phyloP scores from a whole-genome alignment of 805 yeast genomes.

The Yamadazyma laniorum region DNA sequence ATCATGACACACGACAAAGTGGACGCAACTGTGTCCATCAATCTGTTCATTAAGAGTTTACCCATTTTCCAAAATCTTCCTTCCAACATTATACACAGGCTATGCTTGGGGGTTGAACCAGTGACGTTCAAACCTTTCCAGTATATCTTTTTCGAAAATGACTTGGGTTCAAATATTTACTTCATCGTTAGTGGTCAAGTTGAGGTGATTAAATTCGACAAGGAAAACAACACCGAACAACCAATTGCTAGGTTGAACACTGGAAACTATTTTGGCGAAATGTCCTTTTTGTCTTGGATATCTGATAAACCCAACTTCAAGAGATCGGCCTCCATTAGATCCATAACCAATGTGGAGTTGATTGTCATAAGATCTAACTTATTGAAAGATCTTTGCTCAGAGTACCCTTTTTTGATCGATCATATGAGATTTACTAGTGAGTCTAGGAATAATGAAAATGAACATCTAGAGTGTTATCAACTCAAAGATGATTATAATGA shows the following conservation, averaged over 20 bases:
- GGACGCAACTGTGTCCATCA: slow-evolving; percentile 54
- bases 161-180: slow-evolving; percentile 60
- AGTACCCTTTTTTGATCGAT: slow-evolving; percentile 57
- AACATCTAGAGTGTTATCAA: background rate
- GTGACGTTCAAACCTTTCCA: slow-evolving; percentile 53
- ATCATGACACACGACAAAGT: slow-evolving; percentile 27
- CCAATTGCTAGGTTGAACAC: slow-evolving; percentile 57
- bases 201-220: slow-evolving; percentile 51
- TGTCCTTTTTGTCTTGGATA: slow-evolving; percentile 59
- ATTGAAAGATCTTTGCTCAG: slow-evolving; percentile 50
- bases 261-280: slow-evolving; percentile 75
- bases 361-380: slow-evolving; percentile 57
- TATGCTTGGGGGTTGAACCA: slow-evolving; percentile 65
- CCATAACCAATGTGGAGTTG: slow-evolving; percentile 59
- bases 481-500: background rate
- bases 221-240: slow-evolving; percentile 16
- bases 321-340: slow-evolving; percentile 64
- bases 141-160: slow-evolving; percentile 58
- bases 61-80: slow-evolving; percentile 62
- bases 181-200: slow-evolving; percentile 69
- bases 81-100: slow-evolving; percentile 55
- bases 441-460: slow-evolving; percentile 33
- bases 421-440: slow-evolving; percentile 63
- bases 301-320: slow-evolving; percentile 23
- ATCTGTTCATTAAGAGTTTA: slow-evolving; percentile 55